Conservation (phyloP, 176 grass and related monocot genomes). For the Leersia perrieri region DNA sequence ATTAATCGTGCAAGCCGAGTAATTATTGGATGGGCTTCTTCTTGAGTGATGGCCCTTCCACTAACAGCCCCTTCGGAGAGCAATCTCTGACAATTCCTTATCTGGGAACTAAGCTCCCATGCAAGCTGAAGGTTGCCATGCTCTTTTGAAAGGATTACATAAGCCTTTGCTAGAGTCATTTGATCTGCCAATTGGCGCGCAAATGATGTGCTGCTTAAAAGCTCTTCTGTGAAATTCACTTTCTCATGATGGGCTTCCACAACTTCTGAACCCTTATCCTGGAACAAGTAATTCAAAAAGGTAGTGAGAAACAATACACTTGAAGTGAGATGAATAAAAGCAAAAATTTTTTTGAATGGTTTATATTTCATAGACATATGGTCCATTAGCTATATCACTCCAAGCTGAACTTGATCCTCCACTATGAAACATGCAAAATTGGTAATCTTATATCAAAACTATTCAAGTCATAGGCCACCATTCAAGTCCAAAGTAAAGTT, state of each 20-base stretch:
- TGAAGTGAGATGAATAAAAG: not conserved
- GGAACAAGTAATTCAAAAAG: constrained; percentile 40
- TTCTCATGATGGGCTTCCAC: constrained; percentile 45
- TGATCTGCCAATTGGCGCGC: constrained; percentile 85
- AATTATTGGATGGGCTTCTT: constrained; percentile 80
- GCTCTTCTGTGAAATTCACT: constrained; percentile 90
- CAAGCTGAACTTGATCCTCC: not conserved
- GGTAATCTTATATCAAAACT: not conserved
- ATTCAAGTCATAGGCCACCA: not conserved
- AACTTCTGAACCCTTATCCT: constrained; percentile 57
- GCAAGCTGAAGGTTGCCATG: constrained; percentile 86
- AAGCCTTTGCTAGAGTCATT: constrained; percentile 97
- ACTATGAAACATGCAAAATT: not conserved
- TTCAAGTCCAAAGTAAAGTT: not conserved
- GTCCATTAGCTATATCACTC: not conserved
- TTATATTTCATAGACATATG: not conserved
- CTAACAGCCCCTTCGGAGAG: constrained; percentile 82
- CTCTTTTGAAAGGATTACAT: constrained; percentile 92
- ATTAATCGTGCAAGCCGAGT: constrained; percentile 71
- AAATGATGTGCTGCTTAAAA: constrained; percentile 92
- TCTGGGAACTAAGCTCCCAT: constrained; percentile 95
- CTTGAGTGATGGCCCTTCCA: constrained; percentile 66
- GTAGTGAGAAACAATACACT: constrained; percentile 32
- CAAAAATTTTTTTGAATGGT: not conserved
- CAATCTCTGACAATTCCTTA: constrained; percentile 81